Evolutionary conservation across 768 basidiomycete genomes (phyloP), one percentile per base, ranked within the genome.

Genomic region (Trametes cubensis): DNA sequence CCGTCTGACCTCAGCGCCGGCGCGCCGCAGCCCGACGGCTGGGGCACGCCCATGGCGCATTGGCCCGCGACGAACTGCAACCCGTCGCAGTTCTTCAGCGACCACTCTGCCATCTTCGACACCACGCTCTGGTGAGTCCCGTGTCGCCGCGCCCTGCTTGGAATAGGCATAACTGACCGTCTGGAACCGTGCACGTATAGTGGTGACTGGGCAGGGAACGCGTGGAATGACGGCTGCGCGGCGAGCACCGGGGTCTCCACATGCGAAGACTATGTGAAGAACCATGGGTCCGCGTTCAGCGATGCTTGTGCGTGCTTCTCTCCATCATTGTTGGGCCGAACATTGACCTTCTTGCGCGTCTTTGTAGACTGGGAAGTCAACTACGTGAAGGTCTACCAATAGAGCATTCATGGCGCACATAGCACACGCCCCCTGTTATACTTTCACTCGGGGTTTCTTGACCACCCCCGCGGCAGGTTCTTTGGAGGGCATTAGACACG

Each of bases 181-280:
- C 4, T 30, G 4, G 28, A 30, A 30, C 4, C 34, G 34, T 11
- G 34, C 2, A 34, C 17, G 18, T 41, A 45, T 63, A 89, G 92
- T 68, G 94, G 94, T 64, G 91, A 96, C 69, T 98, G 94, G 95
- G 94, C 95, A 8, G 85, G 87, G 51, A 77, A 77, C 53, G 88
- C 85, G 11, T 98, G 95, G 95, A 78, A 75, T 55, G 60, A 66
- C 30, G 76, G 90, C 73, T 98, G 95, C 70, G 91, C 92, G 23
- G 78, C 85, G 67, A 81, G 83, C 67, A 97, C 95, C 14, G 94
- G 94, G 30, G 87, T 86, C 74, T 77, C 88, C n/a, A 91, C 88
- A 10, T 98, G 95, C 67, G 81, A 85, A 51, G 84, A 85, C 10
- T 98, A 87, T 71, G 87, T 97, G 28, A 79, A 79, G 62, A 84